Evolutionary conservation across 2,329 filamentous ascomycete species (phyloP).

Genomic region (Leptographium wingfieldii): DNA sequence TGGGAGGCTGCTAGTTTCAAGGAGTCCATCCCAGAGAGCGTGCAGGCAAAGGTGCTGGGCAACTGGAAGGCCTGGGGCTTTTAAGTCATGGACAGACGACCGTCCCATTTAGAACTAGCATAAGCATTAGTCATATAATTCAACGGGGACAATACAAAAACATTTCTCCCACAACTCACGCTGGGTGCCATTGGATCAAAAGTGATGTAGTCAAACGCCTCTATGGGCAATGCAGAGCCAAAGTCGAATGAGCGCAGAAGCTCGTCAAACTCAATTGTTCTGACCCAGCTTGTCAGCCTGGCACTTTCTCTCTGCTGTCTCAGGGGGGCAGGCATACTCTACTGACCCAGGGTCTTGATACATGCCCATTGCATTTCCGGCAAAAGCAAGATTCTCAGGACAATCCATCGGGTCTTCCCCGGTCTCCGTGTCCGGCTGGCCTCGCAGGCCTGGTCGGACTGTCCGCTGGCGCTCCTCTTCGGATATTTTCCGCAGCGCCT

Average conservation of each 20-base stretch:
- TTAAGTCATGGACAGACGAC: neutral
- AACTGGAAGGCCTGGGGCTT: conserved; percentile 16
- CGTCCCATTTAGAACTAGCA: neutral
- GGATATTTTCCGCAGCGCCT: neutral
- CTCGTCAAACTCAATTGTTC: neutral
- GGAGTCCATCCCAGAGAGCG: conserved; percentile 23
- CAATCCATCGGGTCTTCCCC: neutral
- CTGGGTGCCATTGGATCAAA: neutral
- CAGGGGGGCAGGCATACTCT: neutral
- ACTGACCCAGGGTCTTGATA: neutral
- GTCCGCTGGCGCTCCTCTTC: neutral
- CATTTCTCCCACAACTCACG: neutral
- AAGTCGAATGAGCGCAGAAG: neutral
- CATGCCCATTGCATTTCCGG: neutral
- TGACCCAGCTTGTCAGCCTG: neutral
- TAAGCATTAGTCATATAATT: too few species aligned
- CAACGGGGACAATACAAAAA: too few species aligned
- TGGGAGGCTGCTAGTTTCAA: conserved; percentile 22
- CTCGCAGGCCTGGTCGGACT: neutral
- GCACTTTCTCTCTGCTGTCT: neutral
- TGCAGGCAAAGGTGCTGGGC: conserved; percentile 25
- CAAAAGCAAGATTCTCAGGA: neutral
- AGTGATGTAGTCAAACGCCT: neutral
- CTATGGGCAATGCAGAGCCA: neutral
- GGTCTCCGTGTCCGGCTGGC: neutral